Percentiles rank a stretch among this genome's conserved stretches.
These are phyloP conservation scores for Dalbergia cochinchinensis DNA, from an alignment of 306 rosid genomes.

Conservation along the genomic window DNA sequence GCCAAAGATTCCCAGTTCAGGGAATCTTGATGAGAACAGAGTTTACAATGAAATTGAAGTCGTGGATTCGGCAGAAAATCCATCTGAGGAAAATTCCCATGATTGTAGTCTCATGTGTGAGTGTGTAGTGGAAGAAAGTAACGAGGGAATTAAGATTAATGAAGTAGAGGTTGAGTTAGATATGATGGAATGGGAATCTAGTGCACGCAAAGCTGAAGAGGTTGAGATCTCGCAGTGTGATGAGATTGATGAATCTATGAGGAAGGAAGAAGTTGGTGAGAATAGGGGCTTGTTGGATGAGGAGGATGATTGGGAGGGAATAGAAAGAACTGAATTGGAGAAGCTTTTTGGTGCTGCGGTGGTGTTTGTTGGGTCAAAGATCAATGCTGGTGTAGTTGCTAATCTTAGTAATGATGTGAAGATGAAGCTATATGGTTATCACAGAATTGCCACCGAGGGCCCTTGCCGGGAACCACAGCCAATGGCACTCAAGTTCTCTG, in stretches of 20 bases:
- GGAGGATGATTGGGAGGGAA: conserved; percentile 80
- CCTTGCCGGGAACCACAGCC: conserved; percentile 76
- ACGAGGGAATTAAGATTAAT: conserved; percentile 10
- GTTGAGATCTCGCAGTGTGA: conserved; percentile 37
- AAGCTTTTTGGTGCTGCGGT: conserved; percentile 67
- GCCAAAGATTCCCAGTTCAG: conserved; percentile 4
- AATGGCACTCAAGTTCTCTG: conserved; percentile 68
- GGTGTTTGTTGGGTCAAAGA: conserved; percentile 54
- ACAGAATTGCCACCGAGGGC: conserved; percentile 75
- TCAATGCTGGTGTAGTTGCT: conserved; percentile 42
- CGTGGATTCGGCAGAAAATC: conserved; percentile 46
- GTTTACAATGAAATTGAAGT: conserved; percentile 35
- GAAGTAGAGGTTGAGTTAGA: conserved; percentile 44
- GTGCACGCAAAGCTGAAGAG: conserved; percentile 23
- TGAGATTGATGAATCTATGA: conserved; percentile 42
- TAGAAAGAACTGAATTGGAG: conserved; percentile 82
- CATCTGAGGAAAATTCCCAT: conserved; percentile 19
- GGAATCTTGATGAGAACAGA: conserved; percentile 34
- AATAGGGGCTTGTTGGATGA: conserved; percentile 49
- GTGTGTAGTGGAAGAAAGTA: conserved; percentile 41
- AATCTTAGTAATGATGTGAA: conserved; percentile 58
- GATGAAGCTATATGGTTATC: conserved; percentile 68
- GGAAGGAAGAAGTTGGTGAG: conserved; percentile 19
- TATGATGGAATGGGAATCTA: conserved; percentile 26
- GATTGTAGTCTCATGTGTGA: not conserved